These are phyloP conservation scores for Wickerhamomyces bisporus DNA, from an alignment of 805 yeast genomes.

Conservation along the genomic window DNA sequence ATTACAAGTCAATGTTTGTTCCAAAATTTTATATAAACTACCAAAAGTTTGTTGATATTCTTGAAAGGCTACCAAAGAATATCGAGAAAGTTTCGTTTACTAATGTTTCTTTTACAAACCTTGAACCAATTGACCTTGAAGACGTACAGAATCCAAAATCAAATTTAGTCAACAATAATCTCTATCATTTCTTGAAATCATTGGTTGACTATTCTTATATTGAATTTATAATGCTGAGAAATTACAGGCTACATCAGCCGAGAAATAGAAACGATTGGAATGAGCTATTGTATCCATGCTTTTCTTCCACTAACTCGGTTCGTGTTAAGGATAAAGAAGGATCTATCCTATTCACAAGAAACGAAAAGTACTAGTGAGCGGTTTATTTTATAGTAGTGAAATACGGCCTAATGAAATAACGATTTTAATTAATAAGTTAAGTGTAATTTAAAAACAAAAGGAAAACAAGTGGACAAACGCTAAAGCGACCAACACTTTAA, in stretches of 20 bases:
- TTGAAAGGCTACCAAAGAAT: slow-evolving; percentile 14
- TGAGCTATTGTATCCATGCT: slow-evolving; percentile 28
- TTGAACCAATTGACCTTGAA: slow-evolving; percentile 21
- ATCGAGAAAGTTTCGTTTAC: slow-evolving; percentile 14
- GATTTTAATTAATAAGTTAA: too few species aligned
- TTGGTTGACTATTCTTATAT: slow-evolving; percentile 29
- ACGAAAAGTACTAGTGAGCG: slow-evolving; percentile 4
- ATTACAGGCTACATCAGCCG: slow-evolving; percentile 32
- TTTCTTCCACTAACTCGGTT: slow-evolving; percentile 28
- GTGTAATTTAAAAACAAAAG: neutral
- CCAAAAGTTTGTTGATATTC: slow-evolving; percentile 13
- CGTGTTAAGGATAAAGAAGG: slow-evolving; percentile 34
- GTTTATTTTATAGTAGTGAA: too few species aligned
- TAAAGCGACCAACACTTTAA: neutral
- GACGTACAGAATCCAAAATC: slow-evolving; percentile 21
- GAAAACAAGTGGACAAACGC: too few species aligned
- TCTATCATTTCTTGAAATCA: slow-evolving; percentile 28
- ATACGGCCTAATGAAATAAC: too few species aligned
- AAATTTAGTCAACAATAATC: slow-evolving; percentile 32
- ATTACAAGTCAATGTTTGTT: slow-evolving; percentile 23
- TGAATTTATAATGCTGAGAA: slow-evolving; percentile 32
- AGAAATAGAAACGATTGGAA: slow-evolving; percentile 36
- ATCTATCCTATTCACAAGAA: slow-evolving; percentile 36
- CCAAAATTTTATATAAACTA: slow-evolving; percentile 25
- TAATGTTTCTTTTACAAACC: slow-evolving; percentile 23